phyloP scores from a whole-genome alignment of 768 basidiomycete species.

The Boletellus ananiceps region DNA sequence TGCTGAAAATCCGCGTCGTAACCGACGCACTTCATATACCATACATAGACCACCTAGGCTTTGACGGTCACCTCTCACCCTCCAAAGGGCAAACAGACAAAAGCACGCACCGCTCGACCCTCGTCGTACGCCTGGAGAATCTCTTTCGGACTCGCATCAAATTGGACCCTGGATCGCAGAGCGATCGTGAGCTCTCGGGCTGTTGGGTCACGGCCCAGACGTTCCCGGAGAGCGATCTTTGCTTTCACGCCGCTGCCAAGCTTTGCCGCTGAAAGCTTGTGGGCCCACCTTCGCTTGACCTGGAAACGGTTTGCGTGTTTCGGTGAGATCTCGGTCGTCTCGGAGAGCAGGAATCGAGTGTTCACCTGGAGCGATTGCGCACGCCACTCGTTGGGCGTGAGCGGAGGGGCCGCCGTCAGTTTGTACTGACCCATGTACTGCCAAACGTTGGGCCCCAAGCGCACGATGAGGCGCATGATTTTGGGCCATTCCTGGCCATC shows the following conservation, averaged over 20 bases:
- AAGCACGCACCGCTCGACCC: slow-evolving; percentile 2
- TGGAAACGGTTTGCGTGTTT: neutral
- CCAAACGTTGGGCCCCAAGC: slow-evolving; percentile 3
- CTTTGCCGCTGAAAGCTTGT: slow-evolving; percentile 1
- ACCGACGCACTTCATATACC: slow-evolving; percentile 9
- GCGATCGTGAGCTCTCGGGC: slow-evolving; percentile 3
- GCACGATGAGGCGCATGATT: slow-evolving; percentile 13
- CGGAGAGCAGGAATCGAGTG: neutral
- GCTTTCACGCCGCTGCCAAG: neutral
- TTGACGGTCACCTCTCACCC: neutral
- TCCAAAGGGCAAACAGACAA: neutral
- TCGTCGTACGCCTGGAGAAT: slow-evolving; percentile 5
- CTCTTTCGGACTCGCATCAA: neutral
- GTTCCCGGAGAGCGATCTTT: slow-evolving; percentile 9
- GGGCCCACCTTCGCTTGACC: slow-evolving; percentile 11
- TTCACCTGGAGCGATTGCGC: slow-evolving; percentile 5
- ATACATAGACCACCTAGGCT: slow-evolving; percentile 4
- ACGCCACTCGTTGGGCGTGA: slow-evolving; percentile 5
- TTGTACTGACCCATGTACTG: slow-evolving; percentile 16
- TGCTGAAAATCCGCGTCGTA: slow-evolving; percentile 12
- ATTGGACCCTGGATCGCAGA: neutral
- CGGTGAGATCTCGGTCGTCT: neutral
- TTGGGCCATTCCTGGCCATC: slow-evolving; percentile 7
- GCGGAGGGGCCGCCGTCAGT: slow-evolving; percentile 5
- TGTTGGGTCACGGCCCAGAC: slow-evolving; percentile 6